These are phyloP conservation scores for Brassica carinata DNA, from an alignment of 345 rosid species.

Conservation along the genomic window DNA sequence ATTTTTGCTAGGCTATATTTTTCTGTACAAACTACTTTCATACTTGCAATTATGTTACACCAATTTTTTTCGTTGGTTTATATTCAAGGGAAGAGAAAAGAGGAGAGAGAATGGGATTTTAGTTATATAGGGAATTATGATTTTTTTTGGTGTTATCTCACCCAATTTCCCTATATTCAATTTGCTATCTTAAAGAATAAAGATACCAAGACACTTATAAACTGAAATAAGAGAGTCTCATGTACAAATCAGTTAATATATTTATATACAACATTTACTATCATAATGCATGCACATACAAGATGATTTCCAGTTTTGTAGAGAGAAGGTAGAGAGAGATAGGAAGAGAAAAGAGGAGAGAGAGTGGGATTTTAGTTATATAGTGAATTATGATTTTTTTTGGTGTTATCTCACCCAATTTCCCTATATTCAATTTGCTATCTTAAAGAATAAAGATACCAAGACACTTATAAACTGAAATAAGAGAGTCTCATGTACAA, in stretches of 20 bases:
- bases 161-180: neutral
- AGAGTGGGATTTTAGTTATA: too few species aligned
- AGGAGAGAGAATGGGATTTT: too few species aligned
- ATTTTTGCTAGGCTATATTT: neutral
- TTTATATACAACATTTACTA: neutral
- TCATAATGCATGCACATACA: slow-evolving; percentile 9
- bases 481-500: neutral
- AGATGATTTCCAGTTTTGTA: neutral
- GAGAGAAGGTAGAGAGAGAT: too few species aligned
- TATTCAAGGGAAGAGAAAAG: too few species aligned
- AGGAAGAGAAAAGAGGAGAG: too few species aligned
- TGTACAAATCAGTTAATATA: slow-evolving; percentile 3
- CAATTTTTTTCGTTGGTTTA: too few species aligned
- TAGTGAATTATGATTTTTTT: too few species aligned
- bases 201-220: neutral
- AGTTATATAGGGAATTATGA: too few species aligned
- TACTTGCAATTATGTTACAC: neutral
- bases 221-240: neutral
- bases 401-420: too few species aligned
- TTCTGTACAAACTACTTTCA: neutral
- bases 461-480: neutral
- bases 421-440: neutral
- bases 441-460: neutral
- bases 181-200: neutral
- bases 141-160: too few species aligned